Evolutionary conservation across 2,329 filamentous ascomycete genomes (phyloP), one percentile per base, ranked within the genome.

Genomic region (Pezicula neosporulosa): DNA sequence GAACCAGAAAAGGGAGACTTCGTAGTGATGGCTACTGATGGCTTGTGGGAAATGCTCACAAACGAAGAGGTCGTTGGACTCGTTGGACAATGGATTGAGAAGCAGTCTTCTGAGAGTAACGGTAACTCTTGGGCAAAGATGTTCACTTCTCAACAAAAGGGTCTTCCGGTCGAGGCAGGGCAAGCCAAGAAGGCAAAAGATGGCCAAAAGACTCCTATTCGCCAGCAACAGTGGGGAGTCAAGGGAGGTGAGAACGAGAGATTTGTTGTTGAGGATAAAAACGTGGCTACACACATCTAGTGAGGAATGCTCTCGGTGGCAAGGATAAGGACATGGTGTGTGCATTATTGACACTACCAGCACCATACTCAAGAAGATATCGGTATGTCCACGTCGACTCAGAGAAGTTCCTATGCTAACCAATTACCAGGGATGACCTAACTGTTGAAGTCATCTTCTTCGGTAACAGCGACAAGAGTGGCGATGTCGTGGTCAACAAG

Each of bases 401-500:
- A 42, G 56, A 51, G 49, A 37, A 19, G 47, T 35, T 27, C 50
- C 41, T 28, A 52, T 33, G 35, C 55, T 60, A 45, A 60, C 38
- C 47, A 15, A 27, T 47, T 13, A 48, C 60, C 54, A 93, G 90
- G 60, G 94, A 99, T 67, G 94, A 99, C 67, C 74, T 99, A 56
- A 99, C 94, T 0, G 93, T 99, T 15, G 90, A 99, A 70, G 94
- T 99, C 55, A 96, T 99, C 65, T 99, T 99, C 79, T 99, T 99
- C 63, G 94, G 94, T 54, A 83, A 96, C 60, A 83, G 86, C 35
- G 76, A 85, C 48, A 85, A 85, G 67, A 87, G 80, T 28, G 91
- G 92, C 35, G 86, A 87, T 56, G 87, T 97, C 5, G 81, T 86
- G 5, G 69, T 96, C 52, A 99, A 97, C 70, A 77, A 86, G 57